These are phyloP conservation scores for Claviceps purpurea DNA, from an alignment of 2,329 filamentous ascomycete species.

Conservation along the genomic window DNA sequence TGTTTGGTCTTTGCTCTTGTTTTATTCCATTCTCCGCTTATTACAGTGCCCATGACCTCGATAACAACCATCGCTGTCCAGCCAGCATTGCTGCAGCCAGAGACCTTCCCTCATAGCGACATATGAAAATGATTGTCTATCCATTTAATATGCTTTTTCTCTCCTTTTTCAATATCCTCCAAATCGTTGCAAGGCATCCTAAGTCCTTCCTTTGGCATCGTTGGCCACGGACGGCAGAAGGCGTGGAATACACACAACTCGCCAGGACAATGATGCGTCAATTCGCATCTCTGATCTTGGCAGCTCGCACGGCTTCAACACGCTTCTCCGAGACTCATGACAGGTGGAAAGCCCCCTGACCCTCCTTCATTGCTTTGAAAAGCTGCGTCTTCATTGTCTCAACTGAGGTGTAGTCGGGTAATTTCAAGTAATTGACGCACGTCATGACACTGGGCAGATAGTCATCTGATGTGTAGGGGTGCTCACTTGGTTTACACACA, in stretches of 20 bases:
- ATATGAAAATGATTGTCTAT: conserved; percentile 12
- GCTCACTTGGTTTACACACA: conserved; percentile 95
- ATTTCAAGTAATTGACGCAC: conserved; percentile 96
- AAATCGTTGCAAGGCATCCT: conserved; percentile 3
- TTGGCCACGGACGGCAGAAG: conserved; percentile 6
- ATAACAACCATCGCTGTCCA: not conserved
- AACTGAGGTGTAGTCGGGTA: conserved; percentile 81
- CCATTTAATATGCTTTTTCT: conserved; percentile 1
- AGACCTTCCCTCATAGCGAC: not conserved
- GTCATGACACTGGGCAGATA: conserved; percentile 99
- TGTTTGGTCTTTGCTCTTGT: not conserved
- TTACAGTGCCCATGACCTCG: not conserved
- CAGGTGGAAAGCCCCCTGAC: conserved; percentile 93
- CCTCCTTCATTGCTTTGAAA: conserved; percentile 78
- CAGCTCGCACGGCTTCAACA: not conserved
- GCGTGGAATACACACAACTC: conserved; percentile 1
- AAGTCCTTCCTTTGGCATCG: conserved; percentile 9
- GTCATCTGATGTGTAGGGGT: conserved; percentile 86
- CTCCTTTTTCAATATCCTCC: not conserved
- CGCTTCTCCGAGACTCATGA: conserved; percentile 35
- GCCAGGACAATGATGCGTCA: not conserved
- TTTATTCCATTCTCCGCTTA: not conserved
- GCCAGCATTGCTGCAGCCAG: not conserved
- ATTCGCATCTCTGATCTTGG: not conserved
- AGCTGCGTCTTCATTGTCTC: conserved; percentile 67